These are phyloP conservation scores for Litsea cubeba DNA, from an alignment of 164 flowering plant species.

Conservation along the genomic window DNA sequence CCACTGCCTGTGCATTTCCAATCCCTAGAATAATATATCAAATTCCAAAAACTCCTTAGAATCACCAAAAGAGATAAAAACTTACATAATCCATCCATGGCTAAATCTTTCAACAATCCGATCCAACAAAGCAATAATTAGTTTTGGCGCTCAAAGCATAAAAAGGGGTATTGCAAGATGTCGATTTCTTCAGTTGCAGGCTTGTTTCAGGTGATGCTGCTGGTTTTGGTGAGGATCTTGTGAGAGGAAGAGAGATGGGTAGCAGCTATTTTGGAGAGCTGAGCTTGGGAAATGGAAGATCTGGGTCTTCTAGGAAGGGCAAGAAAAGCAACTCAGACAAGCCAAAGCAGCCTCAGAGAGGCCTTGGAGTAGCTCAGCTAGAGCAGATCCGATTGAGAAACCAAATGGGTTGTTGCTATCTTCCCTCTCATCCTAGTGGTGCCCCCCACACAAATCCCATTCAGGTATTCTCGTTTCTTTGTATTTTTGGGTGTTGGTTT, in stretches of 20 bases:
- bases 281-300: slow-evolving; percentile 43
- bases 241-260: slow-evolving; percentile 31
- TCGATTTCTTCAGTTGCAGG: not conserved
- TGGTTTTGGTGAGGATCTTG: slow-evolving; percentile 6
- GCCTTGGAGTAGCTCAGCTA: slow-evolving; percentile 93
- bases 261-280: slow-evolving; percentile 61
- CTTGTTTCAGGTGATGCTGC: not conserved
- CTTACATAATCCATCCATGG: not conserved
- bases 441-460: slow-evolving; percentile 27
- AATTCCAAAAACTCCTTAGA: slow-evolving; percentile 16
- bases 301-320: slow-evolving; percentile 61
- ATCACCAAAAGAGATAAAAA: slow-evolving; percentile 2
- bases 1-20: not conserved
- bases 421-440: slow-evolving; percentile 25
- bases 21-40: slow-evolving; percentile 7
- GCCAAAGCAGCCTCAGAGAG: slow-evolving; percentile 93
- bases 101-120: slow-evolving; percentile 36
- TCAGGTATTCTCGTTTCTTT: slow-evolving; percentile 26
- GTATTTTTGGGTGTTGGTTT: not conserved
- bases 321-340: slow-evolving; percentile 65
- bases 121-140: slow-evolving; percentile 67
- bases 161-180: slow-evolving; percentile 18
- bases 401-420: slow-evolving; percentile 40
- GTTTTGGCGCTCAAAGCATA: slow-evolving; percentile 14
- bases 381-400: slow-evolving; percentile 84